Evolutionary conservation across 257 asterid genomes (phyloP), one percentile per base, ranked within the genome.

Genomic region (Cordia subcordata): DNA sequence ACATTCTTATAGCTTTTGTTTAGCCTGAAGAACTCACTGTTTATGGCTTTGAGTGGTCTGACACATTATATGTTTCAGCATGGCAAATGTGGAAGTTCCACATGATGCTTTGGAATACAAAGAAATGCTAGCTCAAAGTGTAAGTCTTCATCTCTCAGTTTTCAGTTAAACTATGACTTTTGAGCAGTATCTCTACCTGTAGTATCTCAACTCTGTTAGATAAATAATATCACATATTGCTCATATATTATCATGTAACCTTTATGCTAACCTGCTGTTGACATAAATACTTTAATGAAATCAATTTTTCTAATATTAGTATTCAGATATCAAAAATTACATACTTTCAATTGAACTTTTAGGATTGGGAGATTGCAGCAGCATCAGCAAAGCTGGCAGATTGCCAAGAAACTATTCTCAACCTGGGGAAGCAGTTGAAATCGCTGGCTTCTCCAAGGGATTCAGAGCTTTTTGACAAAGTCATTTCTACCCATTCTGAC

Each of bases 381-480:
- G 95, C 95, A 80, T 85, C 95, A 9, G 90, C 73, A 75, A 87
- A 84, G 82, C 55, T 91, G 73, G 96, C 88, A 0, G 92, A 85
- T 66, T 91, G 98, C 79, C 95, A 91, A 69, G 90, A 85, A 81
- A 85, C 98, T 45, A 81, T 91, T 68, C 63, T 78, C 46, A 83
- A 83, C 77, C 82, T 83, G 47, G 96, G 95, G 67, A 91, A 82
- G 82, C 96, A 88, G 64, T 74, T 91, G 79, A 86, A 88, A 73
- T 87, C 94, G 53, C 52, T 90, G 87, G 82, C 96, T 68, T 75
- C 86, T 55, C 84, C 90, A 3, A 64, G 53, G 47, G 91, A 81
- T 33, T 75, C 79, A 40, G 72, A 78, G 64, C 73, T 78, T 51
- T 79, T 72, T 35, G 81, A 81, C 63, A 82, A 75, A 67, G 81